These are phyloP conservation scores for Lycium barbarum DNA, from an alignment of 257 asterid genomes.

Conservation along the genomic window DNA sequence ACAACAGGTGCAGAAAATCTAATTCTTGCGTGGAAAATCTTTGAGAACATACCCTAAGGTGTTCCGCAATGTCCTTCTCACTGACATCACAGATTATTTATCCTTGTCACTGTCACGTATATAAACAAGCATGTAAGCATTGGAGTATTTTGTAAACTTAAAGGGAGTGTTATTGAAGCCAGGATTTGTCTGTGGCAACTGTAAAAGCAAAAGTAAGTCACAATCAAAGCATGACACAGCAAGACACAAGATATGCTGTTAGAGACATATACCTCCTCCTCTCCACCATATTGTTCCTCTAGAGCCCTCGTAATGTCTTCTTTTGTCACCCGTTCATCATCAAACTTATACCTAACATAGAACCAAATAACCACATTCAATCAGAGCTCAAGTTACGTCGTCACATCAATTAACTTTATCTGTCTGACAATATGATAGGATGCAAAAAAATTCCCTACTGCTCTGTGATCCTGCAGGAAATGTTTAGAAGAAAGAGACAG, in stretches of 20 bases:
- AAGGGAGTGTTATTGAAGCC: slow-evolving; percentile 95
- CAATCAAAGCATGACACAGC: slow-evolving; percentile 7
- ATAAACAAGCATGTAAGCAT: slow-evolving; percentile 99
- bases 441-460: not conserved
- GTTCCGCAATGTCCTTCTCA: slow-evolving; percentile 99
- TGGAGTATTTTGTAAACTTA: slow-evolving; percentile 94
- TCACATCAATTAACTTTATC: slow-evolving; percentile 8
- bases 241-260: slow-evolving; percentile 1
- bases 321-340: slow-evolving; percentile 97
- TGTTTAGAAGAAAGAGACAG: not conserved
- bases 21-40: not conserved
- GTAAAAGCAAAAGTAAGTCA: slow-evolving; percentile 34
- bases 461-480: not conserved
- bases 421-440: not conserved
- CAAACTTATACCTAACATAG: slow-evolving; percentile 83
- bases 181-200: slow-evolving; percentile 97
- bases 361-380: slow-evolving; percentile 36
- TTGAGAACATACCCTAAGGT: slow-evolving; percentile 75
- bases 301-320: slow-evolving; percentile 93
- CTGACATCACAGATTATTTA: slow-evolving; percentile 92
- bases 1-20: slow-evolving; percentile 10
- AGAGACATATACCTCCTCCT: slow-evolving; percentile 76
- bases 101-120: slow-evolving; percentile 96
- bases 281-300: slow-evolving; percentile 99
- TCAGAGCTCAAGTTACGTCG: not conserved